phyloP scores from a whole-genome alignment of 805 yeast species.

The Monosporozyma aquatica region DNA sequence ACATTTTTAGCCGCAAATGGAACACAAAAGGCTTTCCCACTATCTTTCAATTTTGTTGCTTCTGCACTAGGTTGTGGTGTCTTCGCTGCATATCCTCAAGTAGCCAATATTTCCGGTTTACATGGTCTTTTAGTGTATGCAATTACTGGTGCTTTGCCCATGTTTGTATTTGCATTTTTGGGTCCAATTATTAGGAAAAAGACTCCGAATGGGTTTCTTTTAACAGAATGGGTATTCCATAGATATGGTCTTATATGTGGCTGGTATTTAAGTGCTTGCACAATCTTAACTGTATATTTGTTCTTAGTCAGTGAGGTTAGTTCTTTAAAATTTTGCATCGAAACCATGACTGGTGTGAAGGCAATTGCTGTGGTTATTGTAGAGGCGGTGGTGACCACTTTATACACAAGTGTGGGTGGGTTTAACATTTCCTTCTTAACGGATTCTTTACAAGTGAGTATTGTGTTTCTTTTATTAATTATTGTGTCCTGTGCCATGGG shows the following conservation, averaged over 20 bases:
- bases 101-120: slow-evolving; percentile 77
- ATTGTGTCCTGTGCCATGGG: slow-evolving; percentile 77
- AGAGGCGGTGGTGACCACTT: slow-evolving; percentile 78
- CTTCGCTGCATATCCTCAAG: slow-evolving; percentile 74
- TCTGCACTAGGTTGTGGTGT: slow-evolving; percentile 92
- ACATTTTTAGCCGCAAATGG: slow-evolving; percentile 72
- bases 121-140: slow-evolving; percentile 83
- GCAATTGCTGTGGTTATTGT: slow-evolving; percentile 77
- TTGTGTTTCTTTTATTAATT: slow-evolving; percentile 57
- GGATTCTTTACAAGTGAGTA: slow-evolving; percentile 73
- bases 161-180: slow-evolving; percentile 68
- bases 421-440: slow-evolving; percentile 82
- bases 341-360: slow-evolving; percentile 65
- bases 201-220: slow-evolving; percentile 84
- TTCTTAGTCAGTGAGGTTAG: slow-evolving; percentile 84
- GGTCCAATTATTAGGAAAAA: slow-evolving; percentile 73
- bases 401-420: slow-evolving; percentile 84
- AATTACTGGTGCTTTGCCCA: slow-evolving; percentile 71
- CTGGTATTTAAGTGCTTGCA: slow-evolving; percentile 67
- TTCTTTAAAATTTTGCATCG: slow-evolving; percentile 68
- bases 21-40: slow-evolving; percentile 68
- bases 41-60: slow-evolving; percentile 83
- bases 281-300: slow-evolving; percentile 74
- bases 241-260: slow-evolving; percentile 70
- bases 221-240: slow-evolving; percentile 89